phyloP scores from a whole-genome alignment of 2,329 filamentous ascomycete genomes.

The Calonectria crousiana region DNA sequence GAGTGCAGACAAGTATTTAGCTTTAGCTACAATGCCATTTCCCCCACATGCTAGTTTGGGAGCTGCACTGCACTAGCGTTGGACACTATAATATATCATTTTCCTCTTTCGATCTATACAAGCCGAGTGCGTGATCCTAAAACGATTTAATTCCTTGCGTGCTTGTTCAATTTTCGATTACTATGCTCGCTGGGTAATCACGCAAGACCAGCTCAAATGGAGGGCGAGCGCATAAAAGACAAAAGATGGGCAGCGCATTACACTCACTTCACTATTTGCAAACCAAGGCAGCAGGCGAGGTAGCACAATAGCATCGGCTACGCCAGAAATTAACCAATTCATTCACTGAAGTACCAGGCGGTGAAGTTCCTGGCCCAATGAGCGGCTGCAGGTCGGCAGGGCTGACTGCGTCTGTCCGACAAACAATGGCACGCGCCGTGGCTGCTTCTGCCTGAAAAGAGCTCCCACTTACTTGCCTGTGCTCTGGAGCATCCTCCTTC shows the following conservation, averaged over 20 bases:
- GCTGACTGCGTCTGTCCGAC: not conserved
- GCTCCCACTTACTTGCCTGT: not conserved
- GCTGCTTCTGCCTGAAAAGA: not conserved
- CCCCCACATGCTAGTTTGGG: not conserved
- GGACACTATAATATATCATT: not conserved
- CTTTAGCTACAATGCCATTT: not conserved
- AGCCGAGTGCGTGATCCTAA: not conserved
- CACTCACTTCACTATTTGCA: not conserved
- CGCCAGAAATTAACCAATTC: not conserved
- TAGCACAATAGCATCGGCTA: not conserved
- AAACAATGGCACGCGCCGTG: not conserved
- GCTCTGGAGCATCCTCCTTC: not conserved
- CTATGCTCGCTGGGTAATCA: not conserved
- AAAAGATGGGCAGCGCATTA: not conserved
- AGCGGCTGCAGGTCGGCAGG: not conserved
- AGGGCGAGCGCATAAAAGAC: not conserved
- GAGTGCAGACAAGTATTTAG: not conserved
- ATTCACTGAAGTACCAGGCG: not conserved
- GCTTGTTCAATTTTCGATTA: not conserved
- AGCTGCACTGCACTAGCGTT: not conserved
- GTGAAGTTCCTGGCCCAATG: not conserved
- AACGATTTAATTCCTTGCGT: not conserved
- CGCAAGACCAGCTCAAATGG: not conserved
- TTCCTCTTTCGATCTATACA: not conserved
- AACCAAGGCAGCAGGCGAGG: not conserved